Evolutionary conservation across 768 basidiomycete species (phyloP).

Genomic region (Amanita phalloides): DNA sequence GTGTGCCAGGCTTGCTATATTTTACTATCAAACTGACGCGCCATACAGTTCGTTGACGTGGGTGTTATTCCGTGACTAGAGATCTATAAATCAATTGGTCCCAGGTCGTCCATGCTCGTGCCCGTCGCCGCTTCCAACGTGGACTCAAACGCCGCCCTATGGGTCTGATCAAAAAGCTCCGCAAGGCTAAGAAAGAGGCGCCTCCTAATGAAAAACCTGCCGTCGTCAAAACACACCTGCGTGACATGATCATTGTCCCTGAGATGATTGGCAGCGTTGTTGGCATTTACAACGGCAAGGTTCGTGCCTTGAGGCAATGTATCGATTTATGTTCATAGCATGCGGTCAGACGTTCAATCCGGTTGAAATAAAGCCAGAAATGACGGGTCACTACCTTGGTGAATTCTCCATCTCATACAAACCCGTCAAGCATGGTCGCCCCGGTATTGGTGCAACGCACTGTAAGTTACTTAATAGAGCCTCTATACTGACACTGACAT

Average conservation of each 20-base stretch:
- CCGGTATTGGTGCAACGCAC: slow-evolving; percentile 94
- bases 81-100: background rate
- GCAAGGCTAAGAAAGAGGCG: slow-evolving; percentile 99
- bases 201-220: slow-evolving; percentile 97
- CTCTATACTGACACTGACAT: slow-evolving; percentile 6
- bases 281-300: slow-evolving; percentile 98
- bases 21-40: background rate
- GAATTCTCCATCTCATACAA: slow-evolving; percentile 97
- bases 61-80: slow-evolving; percentile 13
- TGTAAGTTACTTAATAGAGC: slow-evolving; percentile 35
- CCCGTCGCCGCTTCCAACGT: slow-evolving; percentile 96
- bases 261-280: slow-evolving; percentile 99
- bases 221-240: slow-evolving; percentile 97
- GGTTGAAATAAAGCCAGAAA: slow-evolving; percentile 99
- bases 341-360: slow-evolving; percentile 72
- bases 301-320: slow-evolving; percentile 19
- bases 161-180: slow-evolving; percentile 98
- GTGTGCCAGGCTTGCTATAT: slow-evolving; percentile 20
- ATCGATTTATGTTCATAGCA: background rate
- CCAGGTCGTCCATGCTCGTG: slow-evolving; percentile 96
- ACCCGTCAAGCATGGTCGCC: slow-evolving; percentile 99
- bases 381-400: slow-evolving; percentile 98
- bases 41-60: slow-evolving; percentile 68
- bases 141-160: slow-evolving; percentile 98
- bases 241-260: slow-evolving; percentile 99